phyloP scores from a whole-genome alignment of 2,329 filamentous ascomycete genomes.

The Trichoderma koningiopsis region DNA sequence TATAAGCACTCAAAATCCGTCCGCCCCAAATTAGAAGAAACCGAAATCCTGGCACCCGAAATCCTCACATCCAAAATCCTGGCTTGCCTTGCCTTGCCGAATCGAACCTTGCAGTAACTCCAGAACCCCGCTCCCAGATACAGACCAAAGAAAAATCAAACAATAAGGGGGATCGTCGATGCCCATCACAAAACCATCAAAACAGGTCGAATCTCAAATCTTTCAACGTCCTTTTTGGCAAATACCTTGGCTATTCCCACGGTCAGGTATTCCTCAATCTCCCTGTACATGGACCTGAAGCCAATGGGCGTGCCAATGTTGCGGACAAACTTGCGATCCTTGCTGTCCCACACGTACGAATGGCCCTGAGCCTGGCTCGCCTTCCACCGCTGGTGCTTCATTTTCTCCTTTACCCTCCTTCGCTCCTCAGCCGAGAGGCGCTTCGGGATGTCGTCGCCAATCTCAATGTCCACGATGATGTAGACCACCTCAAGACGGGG shows the following conservation, averaged over 20 bases:
- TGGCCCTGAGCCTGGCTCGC: background rate
- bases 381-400: background rate
- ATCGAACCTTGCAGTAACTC: background rate
- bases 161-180: no score
- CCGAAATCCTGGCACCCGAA: background rate
- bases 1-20: background rate
- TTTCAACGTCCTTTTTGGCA: background rate
- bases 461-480: background rate
- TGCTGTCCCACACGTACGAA: background rate
- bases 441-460: background rate
- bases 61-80: background rate
- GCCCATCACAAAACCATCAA: background rate
- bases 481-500: background rate
- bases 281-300: background rate
- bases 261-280: background rate
- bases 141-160: background rate
- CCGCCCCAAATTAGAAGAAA: background rate
- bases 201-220: background rate
- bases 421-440: background rate
- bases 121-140: background rate
- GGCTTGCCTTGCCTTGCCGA: background rate
- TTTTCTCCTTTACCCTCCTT: background rate
- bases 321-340: background rate
- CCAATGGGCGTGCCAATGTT: background rate
- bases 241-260: background rate